phyloP scores from a whole-genome alignment of 495 filamentous ascomycete species.

The Pyrenula massariospora region DNA sequence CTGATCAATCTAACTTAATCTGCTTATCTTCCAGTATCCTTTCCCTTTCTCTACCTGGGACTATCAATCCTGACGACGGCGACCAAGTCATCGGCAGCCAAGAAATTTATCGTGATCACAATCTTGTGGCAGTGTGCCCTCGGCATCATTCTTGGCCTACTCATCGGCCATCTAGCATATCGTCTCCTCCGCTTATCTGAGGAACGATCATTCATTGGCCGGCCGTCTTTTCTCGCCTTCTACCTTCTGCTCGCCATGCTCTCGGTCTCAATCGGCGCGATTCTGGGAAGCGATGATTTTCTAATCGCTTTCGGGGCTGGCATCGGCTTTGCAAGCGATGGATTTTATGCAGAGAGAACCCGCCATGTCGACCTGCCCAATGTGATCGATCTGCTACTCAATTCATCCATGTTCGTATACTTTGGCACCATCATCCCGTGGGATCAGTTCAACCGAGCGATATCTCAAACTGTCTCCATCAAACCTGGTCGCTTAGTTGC shows the following conservation, averaged over 20 bases:
- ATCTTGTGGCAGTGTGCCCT: slow-evolving; percentile 36
- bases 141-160: slow-evolving; percentile 24
- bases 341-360: slow-evolving; percentile 33
- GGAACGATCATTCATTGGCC: slow-evolving; percentile 20
- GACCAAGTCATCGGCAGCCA: slow-evolving; percentile 16
- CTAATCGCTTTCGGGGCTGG: slow-evolving; percentile 39
- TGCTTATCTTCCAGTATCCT: no score
- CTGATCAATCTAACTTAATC: no score
- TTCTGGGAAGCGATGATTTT: slow-evolving; percentile 36
- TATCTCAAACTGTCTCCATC: slow-evolving; percentile 16
- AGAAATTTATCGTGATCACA: slow-evolving; percentile 34
- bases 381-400: slow-evolving; percentile 35
- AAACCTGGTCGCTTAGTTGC: slow-evolving; percentile 23
- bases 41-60: slow-evolving; percentile 36
- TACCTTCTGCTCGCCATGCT: slow-evolving; percentile 38
- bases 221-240: slow-evolving; percentile 31
- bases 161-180: slow-evolving; percentile 27
- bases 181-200: slow-evolving; percentile 24
- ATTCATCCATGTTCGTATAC: slow-evolving; percentile 36
- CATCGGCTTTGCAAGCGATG: slow-evolving; percentile 33
- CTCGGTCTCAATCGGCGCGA: slow-evolving; percentile 29
- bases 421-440: slow-evolving; percentile 37
- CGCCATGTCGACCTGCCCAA: slow-evolving; percentile 23
- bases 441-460: slow-evolving; percentile 18
- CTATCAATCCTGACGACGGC: slow-evolving; percentile 18